Conservation (phyloP, 352 stramenopile species). For the Phytopythium oedochilum region DNA sequence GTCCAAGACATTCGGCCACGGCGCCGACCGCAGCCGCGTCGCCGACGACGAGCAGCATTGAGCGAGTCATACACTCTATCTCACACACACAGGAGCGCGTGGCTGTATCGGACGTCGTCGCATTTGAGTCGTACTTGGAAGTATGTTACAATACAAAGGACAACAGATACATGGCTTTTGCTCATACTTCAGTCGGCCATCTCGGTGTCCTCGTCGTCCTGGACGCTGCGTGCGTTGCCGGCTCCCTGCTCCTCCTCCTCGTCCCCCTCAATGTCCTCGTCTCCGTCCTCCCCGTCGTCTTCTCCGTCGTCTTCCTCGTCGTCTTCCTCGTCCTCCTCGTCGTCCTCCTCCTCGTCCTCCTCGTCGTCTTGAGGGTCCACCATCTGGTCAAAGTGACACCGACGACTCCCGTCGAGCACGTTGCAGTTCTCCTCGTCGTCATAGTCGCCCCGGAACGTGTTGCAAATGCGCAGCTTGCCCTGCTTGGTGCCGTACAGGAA, state of each 20-base stretch:
- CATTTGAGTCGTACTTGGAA: constrained; percentile 3
- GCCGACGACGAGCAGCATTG: constrained; percentile 51
- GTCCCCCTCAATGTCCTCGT: constrained; percentile 27
- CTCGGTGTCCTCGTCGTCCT: constrained; percentile 31
- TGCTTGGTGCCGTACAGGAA: constrained; percentile 99
- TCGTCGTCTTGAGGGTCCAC: constrained; percentile 53
- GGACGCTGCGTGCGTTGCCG: constrained; percentile 7
- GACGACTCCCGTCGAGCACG: constrained; percentile 55
- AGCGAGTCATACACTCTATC: too few species aligned
- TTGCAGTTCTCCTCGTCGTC: constrained; percentile 82
- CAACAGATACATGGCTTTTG: neutral
- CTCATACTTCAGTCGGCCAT: constrained; percentile 28
- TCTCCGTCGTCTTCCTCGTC: constrained; percentile 42
- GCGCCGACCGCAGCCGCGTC: constrained; percentile 52
- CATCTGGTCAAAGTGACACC: constrained; percentile 62
- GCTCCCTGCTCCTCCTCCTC: constrained; percentile 24
- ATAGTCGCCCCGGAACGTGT: constrained; percentile 67
- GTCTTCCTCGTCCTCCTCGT: constrained; percentile 32
- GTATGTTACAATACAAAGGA: constrained; percentile 3
- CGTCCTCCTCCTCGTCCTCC: constrained; percentile 38
- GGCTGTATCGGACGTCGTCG: neutral
- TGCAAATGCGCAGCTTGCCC: constrained; percentile 90
- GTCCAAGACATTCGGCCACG: constrained; percentile 74
- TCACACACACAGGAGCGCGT: too few species aligned
- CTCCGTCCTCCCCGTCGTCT: constrained; percentile 37